Percentiles rank a stretch among this genome's conserved stretches.
These are phyloP conservation scores for Penicillium digitatum DNA, from an alignment of 2,329 filamentous ascomycete species.

Conservation along the genomic window DNA sequence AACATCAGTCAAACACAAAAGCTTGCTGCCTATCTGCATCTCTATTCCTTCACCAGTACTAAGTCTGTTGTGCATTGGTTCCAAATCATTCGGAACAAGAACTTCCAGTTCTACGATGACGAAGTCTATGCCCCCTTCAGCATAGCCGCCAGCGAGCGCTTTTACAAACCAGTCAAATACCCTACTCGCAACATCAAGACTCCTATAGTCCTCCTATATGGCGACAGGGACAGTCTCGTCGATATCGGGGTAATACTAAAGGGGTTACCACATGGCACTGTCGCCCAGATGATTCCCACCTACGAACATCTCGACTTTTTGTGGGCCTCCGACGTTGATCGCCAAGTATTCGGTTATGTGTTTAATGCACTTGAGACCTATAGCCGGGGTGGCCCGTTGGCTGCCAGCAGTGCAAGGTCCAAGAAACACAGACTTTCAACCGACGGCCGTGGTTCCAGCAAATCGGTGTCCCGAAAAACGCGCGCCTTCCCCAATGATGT, in stretches of 20 bases:
- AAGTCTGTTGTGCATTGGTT: conserved; percentile 99
- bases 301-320: conserved; percentile 97
- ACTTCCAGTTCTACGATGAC: conserved; percentile 98
- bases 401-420: not conserved
- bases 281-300: conserved; percentile 80
- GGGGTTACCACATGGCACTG: conserved; percentile 78
- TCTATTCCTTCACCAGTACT: conserved; percentile 94
- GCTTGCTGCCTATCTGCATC: conserved; percentile 87
- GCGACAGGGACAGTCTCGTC: conserved; percentile 87
- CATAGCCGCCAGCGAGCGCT: conserved; percentile 68
- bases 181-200: conserved; percentile 97
- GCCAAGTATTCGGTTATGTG: conserved; percentile 83
- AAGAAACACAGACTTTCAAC: not conserved
- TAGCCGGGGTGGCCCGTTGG: conserved; percentile 8
- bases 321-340: conserved; percentile 82
- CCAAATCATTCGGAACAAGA: conserved; percentile 94
- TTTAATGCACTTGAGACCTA: conserved; percentile 79
- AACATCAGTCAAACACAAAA: conserved; percentile 89
- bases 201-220: conserved; percentile 88
- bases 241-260: conserved; percentile 90
- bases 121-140: conserved; percentile 76
- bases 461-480: conserved; percentile 7
- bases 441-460: conserved; percentile 16
- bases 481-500: not conserved
- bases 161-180: conserved; percentile 94